Percentiles rank a stretch among this genome's conserved stretches.
These are phyloP conservation scores for Clohesyomyces aquaticus DNA, from an alignment of 495 filamentous ascomycete genomes.

Conservation along the genomic window DNA sequence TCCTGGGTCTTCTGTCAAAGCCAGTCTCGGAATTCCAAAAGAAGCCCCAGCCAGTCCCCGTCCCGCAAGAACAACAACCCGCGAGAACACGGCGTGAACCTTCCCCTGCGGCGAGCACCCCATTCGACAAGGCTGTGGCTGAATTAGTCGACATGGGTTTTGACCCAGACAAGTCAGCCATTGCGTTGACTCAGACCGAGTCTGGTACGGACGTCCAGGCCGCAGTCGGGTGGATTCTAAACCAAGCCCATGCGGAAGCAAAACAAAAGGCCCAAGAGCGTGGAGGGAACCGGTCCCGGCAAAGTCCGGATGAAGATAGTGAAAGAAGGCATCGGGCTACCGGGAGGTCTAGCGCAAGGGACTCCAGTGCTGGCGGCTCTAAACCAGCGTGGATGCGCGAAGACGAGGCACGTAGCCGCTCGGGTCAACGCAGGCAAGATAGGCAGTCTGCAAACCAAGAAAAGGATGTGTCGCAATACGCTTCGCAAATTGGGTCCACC, in stretches of 20 bases:
- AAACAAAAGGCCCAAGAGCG: conserved; percentile 58
- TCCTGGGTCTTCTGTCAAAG: conserved; percentile 82
- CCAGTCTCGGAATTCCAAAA: conserved; percentile 71
- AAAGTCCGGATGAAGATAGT: conserved; percentile 43
- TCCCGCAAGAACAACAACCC: conserved; percentile 30
- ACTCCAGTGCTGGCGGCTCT: conserved; percentile 44
- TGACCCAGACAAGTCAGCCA: conserved; percentile 72
- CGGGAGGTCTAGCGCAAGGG: conserved; percentile 42
- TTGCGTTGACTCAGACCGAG: conserved; percentile 77
- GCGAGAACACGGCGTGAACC: conserved; percentile 37
- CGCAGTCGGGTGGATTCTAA: conserved; percentile 86
- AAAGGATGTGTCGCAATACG: conserved; percentile 76
- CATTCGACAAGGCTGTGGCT: conserved; percentile 79
- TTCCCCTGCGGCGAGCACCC: conserved; percentile 50
- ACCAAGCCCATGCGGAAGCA: conserved; percentile 81
- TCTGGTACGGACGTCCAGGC: conserved; percentile 81
- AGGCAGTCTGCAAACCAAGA: conserved; percentile 67
- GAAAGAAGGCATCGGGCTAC: conserved; percentile 42
- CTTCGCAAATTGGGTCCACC: conserved; percentile 78
- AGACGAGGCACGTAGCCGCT: conserved; percentile 42
- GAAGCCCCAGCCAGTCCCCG: conserved; percentile 51
- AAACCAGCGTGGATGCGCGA: conserved; percentile 55
- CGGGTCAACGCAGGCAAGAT: conserved; percentile 51
- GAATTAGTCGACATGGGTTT: conserved; percentile 97
- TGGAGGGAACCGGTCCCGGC: conserved; percentile 24